Evolutionary conservation across 805 yeast genomes (phyloP), one percentile per base, ranked within the genome.

Genomic region (Debaryomyces hansenii): DNA sequence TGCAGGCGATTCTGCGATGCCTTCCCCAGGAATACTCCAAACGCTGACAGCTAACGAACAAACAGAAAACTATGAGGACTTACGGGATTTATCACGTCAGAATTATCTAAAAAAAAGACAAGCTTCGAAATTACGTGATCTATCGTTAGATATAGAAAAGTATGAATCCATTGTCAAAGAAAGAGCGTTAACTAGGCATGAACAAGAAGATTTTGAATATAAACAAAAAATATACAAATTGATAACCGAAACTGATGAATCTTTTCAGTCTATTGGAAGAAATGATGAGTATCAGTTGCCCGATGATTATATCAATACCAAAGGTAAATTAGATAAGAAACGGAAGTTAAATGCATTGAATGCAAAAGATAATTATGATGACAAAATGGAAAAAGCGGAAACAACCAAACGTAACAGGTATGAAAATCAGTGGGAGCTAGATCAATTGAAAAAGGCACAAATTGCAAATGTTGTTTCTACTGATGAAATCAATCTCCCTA

Each of bases 261-360:
- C 9, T 40, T 37, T 9, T 40, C 38, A 29, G 24, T 16, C n/a
- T 51, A 47, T 24, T 18, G 8, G 36, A n/a, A 4, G 44, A 29
- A n/a, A 15, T 35, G 20, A 34, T n/a, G 29, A 15, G 12, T 85
- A 82, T 51, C 60, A 68, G 16, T 52, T 85, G 14, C 90, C 87
- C 1, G 80, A 78, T 32, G 89, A 82, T 42, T 75, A 77, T 50
- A 49, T 75, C n/a, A 78, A 77, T 2, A 71, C 69, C 11, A 69
- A 72, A 12, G 85, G 85, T 1, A 72, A 73, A 37, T 64, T 80
- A 9, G 87, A 83, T 50, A 65, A 70, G 18, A 75, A 77, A 51
- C 62, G 83, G 21, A 86, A 85, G 58, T 75, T 74, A 41, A 76
- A 72, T 2, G 72, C 71, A 2, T 66, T 87, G 38, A 65, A 74